phyloP scores from a whole-genome alignment of 2,329 filamentous ascomycete genomes.

The Aspergillus udagawae region DNA sequence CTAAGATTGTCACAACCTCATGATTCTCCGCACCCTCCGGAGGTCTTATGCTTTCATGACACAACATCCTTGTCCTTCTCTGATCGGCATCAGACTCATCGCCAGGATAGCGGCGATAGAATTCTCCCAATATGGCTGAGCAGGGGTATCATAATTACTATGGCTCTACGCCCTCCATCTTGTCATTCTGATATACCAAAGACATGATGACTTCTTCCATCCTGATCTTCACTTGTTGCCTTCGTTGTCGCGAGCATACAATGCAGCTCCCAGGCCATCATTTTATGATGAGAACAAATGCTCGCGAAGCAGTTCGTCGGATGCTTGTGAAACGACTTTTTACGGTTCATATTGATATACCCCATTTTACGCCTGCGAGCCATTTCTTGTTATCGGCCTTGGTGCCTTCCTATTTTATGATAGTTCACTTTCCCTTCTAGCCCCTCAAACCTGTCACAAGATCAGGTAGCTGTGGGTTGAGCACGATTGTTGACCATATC shows the following conservation, averaged over 20 bases:
- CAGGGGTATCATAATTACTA: background rate
- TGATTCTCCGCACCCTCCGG: background rate
- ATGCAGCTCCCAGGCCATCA: background rate
- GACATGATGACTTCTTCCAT: slow-evolving; percentile 3
- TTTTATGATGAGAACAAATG: background rate
- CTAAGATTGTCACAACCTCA: background rate
- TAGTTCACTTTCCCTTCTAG: slow-evolving; percentile 4
- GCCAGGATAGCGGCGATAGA: too few relatives aligned
- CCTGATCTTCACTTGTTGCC: slow-evolving; percentile 4
- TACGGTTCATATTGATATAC: slow-evolving; percentile 27
- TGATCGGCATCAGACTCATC: background rate
- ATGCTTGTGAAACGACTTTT: slow-evolving; percentile 17
- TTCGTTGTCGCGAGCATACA: background rate
- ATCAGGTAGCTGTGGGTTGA: background rate
- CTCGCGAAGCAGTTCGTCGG: background rate
- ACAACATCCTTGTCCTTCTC: background rate
- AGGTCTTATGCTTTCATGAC: background rate
- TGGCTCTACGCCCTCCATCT: background rate
- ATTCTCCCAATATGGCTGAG: background rate
- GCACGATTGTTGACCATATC: slow-evolving; percentile 10
- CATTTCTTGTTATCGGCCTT: slow-evolving; percentile 14
- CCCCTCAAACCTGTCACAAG: background rate
- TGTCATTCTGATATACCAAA: background rate
- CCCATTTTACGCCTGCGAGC: slow-evolving; percentile 23
- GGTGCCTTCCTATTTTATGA: background rate